Percentiles rank a stretch among this genome's conserved stretches.
These are phyloP conservation scores for Chionographis japonica DNA, from an alignment of 106 monocot species.

Conservation along the genomic window DNA sequence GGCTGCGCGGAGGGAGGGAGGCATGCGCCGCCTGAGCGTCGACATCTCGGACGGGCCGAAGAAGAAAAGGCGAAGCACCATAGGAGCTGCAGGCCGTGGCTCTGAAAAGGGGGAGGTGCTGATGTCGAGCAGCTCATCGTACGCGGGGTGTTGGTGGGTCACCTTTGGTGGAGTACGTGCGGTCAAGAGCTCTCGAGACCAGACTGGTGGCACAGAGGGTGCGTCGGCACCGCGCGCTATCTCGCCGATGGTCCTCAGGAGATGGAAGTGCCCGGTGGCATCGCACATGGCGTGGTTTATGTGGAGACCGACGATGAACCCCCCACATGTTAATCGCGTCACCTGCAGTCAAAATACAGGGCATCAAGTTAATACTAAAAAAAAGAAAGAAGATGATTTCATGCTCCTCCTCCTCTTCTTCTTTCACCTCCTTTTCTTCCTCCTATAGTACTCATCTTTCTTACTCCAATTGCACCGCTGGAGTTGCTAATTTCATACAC, in stretches of 20 bases:
- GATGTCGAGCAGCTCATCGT: slow-evolving; percentile 23
- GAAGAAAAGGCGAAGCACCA: slow-evolving; percentile 42
- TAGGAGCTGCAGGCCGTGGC: slow-evolving; percentile 15
- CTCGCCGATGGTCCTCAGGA: slow-evolving; percentile 21
- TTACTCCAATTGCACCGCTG: no score
- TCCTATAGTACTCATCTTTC: no score
- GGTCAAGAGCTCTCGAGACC: slow-evolving; percentile 24
- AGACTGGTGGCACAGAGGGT: slow-evolving; percentile 4
- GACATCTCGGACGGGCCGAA: slow-evolving; percentile 32
- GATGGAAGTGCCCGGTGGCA: slow-evolving; percentile 36
- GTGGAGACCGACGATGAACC: slow-evolving; percentile 42
- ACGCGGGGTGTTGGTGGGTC: slow-evolving; percentile 29
- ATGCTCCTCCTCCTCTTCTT: no score
- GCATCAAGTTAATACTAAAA: no score
- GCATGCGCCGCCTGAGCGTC: slow-evolving; percentile 16
- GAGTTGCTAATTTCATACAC: no score
- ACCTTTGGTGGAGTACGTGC: slow-evolving; percentile 22
- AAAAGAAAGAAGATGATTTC: no score
- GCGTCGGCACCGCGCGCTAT: slow-evolving; percentile 21
- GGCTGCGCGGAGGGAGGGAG: slow-evolving; percentile 12
- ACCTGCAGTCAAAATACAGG: slow-evolving; percentile 9
- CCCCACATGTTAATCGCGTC: slow-evolving; percentile 38
- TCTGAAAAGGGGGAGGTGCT: slow-evolving; percentile 8
- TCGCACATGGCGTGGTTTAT: slow-evolving; percentile 45
- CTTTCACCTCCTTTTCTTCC: no score